Evolutionary conservation across 352 stramenopile genomes (phyloP), one percentile per base, ranked within the genome.

Genomic region (Globisporangium okanoganense): DNA sequence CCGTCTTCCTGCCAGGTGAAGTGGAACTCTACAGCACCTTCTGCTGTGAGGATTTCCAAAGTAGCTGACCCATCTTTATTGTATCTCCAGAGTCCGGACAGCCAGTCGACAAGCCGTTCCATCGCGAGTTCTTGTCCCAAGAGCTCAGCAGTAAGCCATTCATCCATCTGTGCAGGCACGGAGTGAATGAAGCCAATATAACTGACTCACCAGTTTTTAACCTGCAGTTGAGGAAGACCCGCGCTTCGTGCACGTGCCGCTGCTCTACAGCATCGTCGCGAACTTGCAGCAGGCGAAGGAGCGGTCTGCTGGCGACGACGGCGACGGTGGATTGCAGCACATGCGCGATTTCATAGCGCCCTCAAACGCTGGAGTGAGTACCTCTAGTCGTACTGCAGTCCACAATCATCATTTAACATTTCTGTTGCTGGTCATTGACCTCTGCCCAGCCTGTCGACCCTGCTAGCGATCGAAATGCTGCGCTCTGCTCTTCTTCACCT

Each of bases 181-280:
- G 25, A 38, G 8, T 7, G 29, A 31, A 24, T n/a, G 24, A n/a
- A 10, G 5, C 14, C 5, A 22, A 1, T 1, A 20, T 36, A 14
- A 53, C 47, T 53, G 47, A 53, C 47, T 33, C 45, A 22, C 13
- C 13, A 12, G 20, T 31, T 33, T 0, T 20, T 13, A 22, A 16
- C 9, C 24, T 45, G 5, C 56, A 91, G 83, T 94, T 31, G 56
- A 70, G 13, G 77, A 92, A 52, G 82, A 92, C 36, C 69, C 76
- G 8, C 69, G 72, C n/a, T 89, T 86, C 60, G 69, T 43, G 6
- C 79, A 92, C 61, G 71, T 95, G 1, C 89, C 88, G 33, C 67
- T 96, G 40, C 65, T 97, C 13, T 97, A 96, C 69, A 88, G 82
- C 45, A 87, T 96, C 52, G 61, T 95, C 3, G 67, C 69, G 2